phyloP scores from a whole-genome alignment of 1,284 basidiomycete genomes.

The Afroboletus lepidellus region DNA sequence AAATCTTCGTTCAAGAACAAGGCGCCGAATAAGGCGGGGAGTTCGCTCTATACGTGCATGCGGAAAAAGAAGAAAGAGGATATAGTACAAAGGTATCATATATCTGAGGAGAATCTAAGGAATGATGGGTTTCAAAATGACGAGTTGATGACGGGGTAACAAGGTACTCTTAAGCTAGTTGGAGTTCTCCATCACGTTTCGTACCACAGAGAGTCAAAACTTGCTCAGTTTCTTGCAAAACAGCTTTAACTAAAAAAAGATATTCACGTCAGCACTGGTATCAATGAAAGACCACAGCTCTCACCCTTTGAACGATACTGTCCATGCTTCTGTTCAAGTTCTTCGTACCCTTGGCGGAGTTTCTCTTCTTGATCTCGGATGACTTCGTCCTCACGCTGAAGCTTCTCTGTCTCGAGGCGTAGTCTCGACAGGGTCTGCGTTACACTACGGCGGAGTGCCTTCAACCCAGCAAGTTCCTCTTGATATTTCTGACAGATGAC shows the following conservation, averaged over 20 bases:
- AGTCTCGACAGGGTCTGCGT: slow-evolving; percentile 52
- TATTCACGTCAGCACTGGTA: slow-evolving; percentile 9
- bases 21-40: neutral
- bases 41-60: neutral
- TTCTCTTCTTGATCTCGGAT: slow-evolving; percentile 54
- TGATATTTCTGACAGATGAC: slow-evolving; percentile 53
- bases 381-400: slow-evolving; percentile 53
- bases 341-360: slow-evolving; percentile 49
- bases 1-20: neutral
- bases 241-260: slow-evolving; percentile 48
- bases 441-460: slow-evolving; percentile 53
- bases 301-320: slow-evolving; percentile 58
- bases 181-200: slow-evolving; percentile 38
- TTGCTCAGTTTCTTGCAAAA: slow-evolving; percentile 55
- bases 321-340: slow-evolving; percentile 55
- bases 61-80: neutral
- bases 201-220: slow-evolving; percentile 46
- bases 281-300: slow-evolving; percentile 10
- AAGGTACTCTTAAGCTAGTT: neutral
- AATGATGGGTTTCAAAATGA: neutral
- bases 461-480: slow-evolving; percentile 58
- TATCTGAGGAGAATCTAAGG: neutral
- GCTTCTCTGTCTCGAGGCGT: slow-evolving; percentile 53
- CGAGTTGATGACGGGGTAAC: neutral
- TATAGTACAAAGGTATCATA: slow-evolving; percentile 4